phyloP scores from a whole-genome alignment of 805 yeast genomes.

The Saccharomycopsis fermentans region DNA sequence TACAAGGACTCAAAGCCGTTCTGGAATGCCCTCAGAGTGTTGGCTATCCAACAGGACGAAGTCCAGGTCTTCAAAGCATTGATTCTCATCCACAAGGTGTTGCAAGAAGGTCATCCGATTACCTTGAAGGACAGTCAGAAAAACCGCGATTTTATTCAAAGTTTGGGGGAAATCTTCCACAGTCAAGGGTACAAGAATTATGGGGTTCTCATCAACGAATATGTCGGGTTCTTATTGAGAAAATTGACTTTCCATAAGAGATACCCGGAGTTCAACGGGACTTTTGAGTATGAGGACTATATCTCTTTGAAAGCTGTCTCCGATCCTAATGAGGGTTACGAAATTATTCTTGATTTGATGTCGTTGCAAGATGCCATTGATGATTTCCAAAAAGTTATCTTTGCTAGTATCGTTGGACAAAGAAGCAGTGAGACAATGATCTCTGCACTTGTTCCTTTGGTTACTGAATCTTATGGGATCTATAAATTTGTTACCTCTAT shows the following conservation, averaged over 20 bases:
- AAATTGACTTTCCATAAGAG: conserved; percentile 75
- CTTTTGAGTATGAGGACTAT: conserved; percentile 93
- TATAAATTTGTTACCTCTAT: conserved; percentile 81
- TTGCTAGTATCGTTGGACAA: conserved; percentile 57
- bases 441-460: conserved; percentile 80
- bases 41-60: conserved; percentile 74
- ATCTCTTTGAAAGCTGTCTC: conserved; percentile 76
- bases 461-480: conserved; percentile 86
- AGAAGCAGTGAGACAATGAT: conserved; percentile 61
- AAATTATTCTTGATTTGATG: conserved; percentile 77
- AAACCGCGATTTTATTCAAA: conserved; percentile 67
- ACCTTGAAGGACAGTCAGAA: conserved; percentile 70
- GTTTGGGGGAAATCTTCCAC: conserved; percentile 46
- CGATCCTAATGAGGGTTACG: conserved; percentile 94
- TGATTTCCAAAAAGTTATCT: conserved; percentile 63
- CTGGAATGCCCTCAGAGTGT: conserved; percentile 72
- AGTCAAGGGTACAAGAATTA: conserved; percentile 42
- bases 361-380: conserved; percentile 76
- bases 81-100: conserved; percentile 76
- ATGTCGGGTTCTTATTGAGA: conserved; percentile 55
- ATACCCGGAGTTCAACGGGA: conserved; percentile 88
- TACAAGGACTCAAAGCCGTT: conserved; percentile 74
- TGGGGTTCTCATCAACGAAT: conserved; percentile 66
- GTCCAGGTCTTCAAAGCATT: conserved; percentile 79
- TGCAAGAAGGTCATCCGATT: conserved; percentile 96